These are phyloP conservation scores for Entophlyctis helioformis DNA, from an alignment of 192 early-diverging fungal genomes.

Conservation along the genomic window DNA sequence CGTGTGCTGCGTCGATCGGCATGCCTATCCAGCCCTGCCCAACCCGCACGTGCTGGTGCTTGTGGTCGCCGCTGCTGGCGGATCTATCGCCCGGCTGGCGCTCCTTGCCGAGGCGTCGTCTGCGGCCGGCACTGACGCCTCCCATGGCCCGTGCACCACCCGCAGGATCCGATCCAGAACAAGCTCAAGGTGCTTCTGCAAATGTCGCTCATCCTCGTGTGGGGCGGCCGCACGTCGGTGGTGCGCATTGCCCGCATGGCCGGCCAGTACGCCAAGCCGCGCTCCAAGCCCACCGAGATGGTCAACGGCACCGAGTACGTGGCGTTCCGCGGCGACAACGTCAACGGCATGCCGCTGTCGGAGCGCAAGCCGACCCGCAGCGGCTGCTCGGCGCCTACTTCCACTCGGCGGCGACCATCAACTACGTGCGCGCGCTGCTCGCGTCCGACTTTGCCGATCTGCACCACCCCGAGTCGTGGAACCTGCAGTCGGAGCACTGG, in stretches of 20 bases:
- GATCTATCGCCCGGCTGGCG: too few relatives aligned
- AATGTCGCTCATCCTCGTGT: constrained; percentile 90
- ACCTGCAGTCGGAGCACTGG: constrained; percentile 62
- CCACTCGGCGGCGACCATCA: constrained; percentile 92
- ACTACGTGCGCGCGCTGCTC: constrained; percentile 83
- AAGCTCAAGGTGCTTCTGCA: constrained; percentile 95
- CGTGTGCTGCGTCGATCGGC: background rate
- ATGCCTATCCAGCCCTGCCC: background rate
- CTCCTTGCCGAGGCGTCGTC: background rate
- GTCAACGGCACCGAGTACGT: constrained; percentile 68
- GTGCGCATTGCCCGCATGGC: constrained; percentile 97
- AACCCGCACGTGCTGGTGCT: too few relatives aligned
- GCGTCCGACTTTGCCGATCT: constrained; percentile 81
- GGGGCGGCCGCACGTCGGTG: constrained; percentile 86
- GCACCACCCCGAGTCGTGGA: constrained; percentile 66
- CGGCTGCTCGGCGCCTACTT: constrained; percentile 89
- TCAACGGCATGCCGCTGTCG: constrained; percentile 82
- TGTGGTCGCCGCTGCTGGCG: too few relatives aligned
- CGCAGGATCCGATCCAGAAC: constrained; percentile 75
- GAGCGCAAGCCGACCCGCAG: constrained; percentile 83
- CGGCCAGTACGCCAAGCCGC: constrained; percentile 97
- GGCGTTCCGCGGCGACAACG: constrained; percentile 95
- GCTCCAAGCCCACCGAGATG: constrained; percentile 82
- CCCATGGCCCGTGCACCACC: background rate
- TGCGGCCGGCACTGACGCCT: too few relatives aligned